Conservation (phyloP, 75 land plant species). For the Sequoia sempervirens region DNA sequence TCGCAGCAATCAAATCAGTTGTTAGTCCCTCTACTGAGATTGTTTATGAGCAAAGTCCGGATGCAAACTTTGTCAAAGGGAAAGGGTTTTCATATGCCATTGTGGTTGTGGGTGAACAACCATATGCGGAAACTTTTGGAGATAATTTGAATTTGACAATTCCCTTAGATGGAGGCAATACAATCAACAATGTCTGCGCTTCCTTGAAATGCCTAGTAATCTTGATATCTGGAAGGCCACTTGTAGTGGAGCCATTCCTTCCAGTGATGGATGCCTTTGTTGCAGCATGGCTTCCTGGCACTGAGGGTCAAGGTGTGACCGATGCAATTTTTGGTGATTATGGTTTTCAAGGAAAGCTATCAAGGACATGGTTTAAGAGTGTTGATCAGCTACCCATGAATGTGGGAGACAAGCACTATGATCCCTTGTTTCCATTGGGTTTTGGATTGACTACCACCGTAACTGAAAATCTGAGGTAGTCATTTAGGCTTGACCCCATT, state of each 20-base stretch:
- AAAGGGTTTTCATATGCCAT: conserved; percentile 39
- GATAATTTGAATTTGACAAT: conserved; percentile 53
- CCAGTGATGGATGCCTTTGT: conserved; percentile 57
- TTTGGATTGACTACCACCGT: conserved; percentile 50
- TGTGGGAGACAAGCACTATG: conserved; percentile 59
- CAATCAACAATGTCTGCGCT: conserved; percentile 52
- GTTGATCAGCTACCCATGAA: conserved; percentile 76
- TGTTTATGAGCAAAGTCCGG: conserved; percentile 36
- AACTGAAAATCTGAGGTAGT: conserved; percentile 10
- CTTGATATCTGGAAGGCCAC: conserved; percentile 65
- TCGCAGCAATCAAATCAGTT: conserved; percentile 30
- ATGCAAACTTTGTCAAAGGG: conserved; percentile 21
- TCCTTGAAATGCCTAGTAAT: conserved; percentile 53
- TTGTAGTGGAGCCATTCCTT: conserved; percentile 62
- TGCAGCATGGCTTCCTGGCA: conserved; percentile 87
- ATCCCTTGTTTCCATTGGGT: conserved; percentile 64
- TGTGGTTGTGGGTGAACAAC: conserved; percentile 48
- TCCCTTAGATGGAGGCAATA: conserved; percentile 23
- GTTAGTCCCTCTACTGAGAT: conserved; percentile 37
- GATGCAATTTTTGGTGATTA: conserved; percentile 72
- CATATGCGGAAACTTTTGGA: conserved; percentile 45
- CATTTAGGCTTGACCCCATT: background rate
- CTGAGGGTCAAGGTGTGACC: conserved; percentile 69
- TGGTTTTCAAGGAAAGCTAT: conserved; percentile 59
- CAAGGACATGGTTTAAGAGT: conserved; percentile 63